These are phyloP conservation scores for Rutstroemia sp. DNA, from an alignment of 2,329 filamentous ascomycete genomes.

Conservation along the genomic window DNA sequence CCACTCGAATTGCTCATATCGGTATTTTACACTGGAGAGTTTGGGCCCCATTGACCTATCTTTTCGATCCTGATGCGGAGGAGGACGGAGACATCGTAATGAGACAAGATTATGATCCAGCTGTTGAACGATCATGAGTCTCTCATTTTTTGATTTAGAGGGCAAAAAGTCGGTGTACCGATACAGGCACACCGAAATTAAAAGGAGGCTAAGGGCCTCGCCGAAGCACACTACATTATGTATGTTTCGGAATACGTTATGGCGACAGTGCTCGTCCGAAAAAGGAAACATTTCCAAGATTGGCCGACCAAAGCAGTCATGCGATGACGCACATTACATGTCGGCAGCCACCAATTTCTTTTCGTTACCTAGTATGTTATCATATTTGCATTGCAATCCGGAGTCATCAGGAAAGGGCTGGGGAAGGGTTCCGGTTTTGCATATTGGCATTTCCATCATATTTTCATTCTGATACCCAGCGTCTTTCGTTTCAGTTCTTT, in stretches of 20 bases:
- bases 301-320: not conserved
- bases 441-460: constrained; percentile 1
- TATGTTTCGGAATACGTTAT: constrained; percentile 5
- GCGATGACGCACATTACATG: not conserved
- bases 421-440: constrained; percentile 3
- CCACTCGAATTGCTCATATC: constrained; percentile 73
- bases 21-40: constrained; percentile 84
- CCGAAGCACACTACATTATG: not conserved
- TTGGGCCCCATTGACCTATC: constrained; percentile 72
- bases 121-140: not conserved
- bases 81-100: constrained; percentile 16
- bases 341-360: not conserved
- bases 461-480: constrained; percentile 7
- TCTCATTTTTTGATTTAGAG: not conserved
- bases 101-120: not conserved
- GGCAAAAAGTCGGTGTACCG: not conserved
- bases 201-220: not conserved
- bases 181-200: not conserved
- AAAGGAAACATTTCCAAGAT: not conserved
- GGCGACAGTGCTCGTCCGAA: not conserved
- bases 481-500: constrained; percentile 3
- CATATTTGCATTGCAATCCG: constrained; percentile 3
- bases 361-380: not conserved
- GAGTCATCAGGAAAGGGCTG: not conserved
- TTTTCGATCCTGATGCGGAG: constrained; percentile 25